A percentile compares a stretch with the other conserved stretches of the same genome.
phyloP scores from a whole-genome alignment of 2,329 filamentous ascomycete species.

The Zymoseptoria tritici region DNA sequence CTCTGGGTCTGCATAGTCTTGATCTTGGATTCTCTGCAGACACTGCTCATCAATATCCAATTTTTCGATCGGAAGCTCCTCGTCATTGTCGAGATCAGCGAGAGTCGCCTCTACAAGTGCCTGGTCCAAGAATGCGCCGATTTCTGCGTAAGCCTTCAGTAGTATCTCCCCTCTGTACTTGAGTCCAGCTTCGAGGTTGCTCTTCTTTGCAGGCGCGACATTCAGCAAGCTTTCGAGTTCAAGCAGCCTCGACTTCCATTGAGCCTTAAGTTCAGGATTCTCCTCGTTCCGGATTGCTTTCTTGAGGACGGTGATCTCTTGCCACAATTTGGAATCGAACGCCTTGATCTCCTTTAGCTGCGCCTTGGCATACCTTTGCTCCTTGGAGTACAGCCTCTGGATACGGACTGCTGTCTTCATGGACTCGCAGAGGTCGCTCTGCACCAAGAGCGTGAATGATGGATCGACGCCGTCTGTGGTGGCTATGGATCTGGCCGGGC shows the following conservation, averaged over 20 bases:
- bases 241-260: too few relatives aligned
- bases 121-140: slow-evolving; percentile 2
- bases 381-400: background rate
- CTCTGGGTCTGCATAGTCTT: too few relatives aligned
- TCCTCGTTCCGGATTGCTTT: background rate
- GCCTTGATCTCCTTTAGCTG: background rate
- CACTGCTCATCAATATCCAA: slow-evolving; percentile 5
- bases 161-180: background rate
- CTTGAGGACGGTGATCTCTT: slow-evolving; percentile 4
- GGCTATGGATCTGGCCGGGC: background rate
- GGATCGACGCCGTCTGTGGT: slow-evolving; percentile 1
- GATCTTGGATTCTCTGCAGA: background rate
- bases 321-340: background rate
- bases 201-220: too few relatives aligned
- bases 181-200: background rate
- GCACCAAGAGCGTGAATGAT: background rate
- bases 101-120: background rate
- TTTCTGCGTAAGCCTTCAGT: background rate
- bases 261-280: background rate
- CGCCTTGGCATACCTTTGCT: background rate
- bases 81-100: background rate
- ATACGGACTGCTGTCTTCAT: background rate
- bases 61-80: background rate
- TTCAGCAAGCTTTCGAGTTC: too few relatives aligned
- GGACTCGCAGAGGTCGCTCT: slow-evolving; percentile 1